Base-by-base conservation (phyloP, 2,329 filamentous ascomycete genomes). In the Aspergillus awamori region DNA sequence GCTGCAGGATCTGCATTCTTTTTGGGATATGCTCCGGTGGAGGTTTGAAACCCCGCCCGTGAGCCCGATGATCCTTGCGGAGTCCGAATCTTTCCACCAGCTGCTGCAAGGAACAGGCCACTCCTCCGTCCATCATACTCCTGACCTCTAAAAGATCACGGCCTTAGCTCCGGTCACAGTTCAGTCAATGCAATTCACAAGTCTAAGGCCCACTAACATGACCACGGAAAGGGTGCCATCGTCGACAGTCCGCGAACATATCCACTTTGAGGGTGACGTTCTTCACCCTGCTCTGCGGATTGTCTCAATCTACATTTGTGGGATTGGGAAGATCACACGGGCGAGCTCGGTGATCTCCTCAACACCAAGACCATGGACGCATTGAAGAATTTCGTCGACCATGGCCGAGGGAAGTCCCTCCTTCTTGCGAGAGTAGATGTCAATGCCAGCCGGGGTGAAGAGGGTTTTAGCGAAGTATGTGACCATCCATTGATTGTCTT, bases 391-490 rank as follows among this genome's bases (percentile, higher is more conserved):
- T n/a, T 22, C 54, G 24, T 61, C 49, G 11, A 57, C 15, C 22
- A 33, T 47, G 28, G 38, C 15, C 13, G 30, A 43, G 7, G 49
- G 30, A 17, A 58, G 59, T 3, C 59, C 59, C 45, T 38, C 33
- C 49, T 54, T 54, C 20, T 26, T 41, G 26, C 55, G 54, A 30
- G 59, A 61, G 17, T 58, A 61, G 15, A 61, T 61, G 38, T 61
- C 59, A 38, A 61, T 49, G 6, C 54, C 59, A 39, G 59, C 59
- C 41, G 55, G 59, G 6, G 59, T 61, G 26, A 61, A 57, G 39
- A 43, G 45, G 4, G 55, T 56, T 53, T 59, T 61, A 45, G 59
- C 56, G 47, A 61, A 61, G 36, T 58, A 61, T 1, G 56, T 61
- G 28, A 59, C 51, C 38, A 55, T 38, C 55, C 55, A 61, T 30